Percentiles rank a stretch among this genome's conserved stretches.
phyloP scores from a whole-genome alignment of 306 rosid genomes.

The Oxytropis ochrocephala region DNA sequence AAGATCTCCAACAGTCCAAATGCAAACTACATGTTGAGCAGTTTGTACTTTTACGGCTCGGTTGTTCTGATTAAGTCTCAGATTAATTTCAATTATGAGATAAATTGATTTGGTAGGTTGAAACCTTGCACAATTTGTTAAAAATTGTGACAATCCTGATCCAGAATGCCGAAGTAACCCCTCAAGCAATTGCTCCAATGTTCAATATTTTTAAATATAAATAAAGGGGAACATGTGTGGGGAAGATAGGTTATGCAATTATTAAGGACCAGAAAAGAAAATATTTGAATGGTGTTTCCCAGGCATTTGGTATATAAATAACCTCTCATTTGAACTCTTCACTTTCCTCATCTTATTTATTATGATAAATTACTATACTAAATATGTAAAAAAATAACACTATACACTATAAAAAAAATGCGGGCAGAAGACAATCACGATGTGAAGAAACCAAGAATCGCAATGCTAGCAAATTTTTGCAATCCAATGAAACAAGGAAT shows the following conservation, averaged over 20 bases:
- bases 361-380: neutral
- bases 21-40: neutral
- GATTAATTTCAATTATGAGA: neutral
- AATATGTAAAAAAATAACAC: neutral
- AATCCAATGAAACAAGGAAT: neutral
- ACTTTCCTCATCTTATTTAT: neutral
- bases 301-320: neutral
- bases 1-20: neutral
- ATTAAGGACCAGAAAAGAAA: neutral
- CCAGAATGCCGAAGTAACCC: slow-evolving; percentile 1
- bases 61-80: neutral
- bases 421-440: neutral
- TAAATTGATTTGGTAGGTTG: neutral
- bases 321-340: neutral
- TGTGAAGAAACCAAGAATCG: too few species aligned
- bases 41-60: neutral
- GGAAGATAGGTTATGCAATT: neutral
- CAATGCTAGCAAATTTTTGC: neutral
- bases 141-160: neutral
- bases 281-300: neutral
- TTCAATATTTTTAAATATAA: neutral
- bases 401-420: neutral
- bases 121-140: neutral
- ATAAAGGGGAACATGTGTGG: neutral
- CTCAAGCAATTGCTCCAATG: neutral